Base-by-base conservation (phyloP, 2,329 filamentous ascomycete species). In the Penicillium decumbens region DNA sequence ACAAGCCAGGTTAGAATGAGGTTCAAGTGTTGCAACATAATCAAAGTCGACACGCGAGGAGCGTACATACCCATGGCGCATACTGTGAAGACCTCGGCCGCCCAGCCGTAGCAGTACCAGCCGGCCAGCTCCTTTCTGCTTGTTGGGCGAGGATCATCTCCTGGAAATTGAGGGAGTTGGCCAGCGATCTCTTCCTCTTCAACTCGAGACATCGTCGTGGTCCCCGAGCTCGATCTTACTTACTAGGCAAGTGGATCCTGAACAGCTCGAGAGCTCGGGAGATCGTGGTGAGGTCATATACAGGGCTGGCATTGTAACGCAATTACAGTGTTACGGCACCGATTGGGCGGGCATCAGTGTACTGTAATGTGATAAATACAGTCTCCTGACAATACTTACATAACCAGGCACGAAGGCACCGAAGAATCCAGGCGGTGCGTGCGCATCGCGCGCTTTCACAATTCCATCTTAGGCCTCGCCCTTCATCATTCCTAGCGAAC, bases 31-130 rank as follows among this genome's bases (percentile, higher is more conserved):
- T 10, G 28, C 3, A 13, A 12, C 9, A 29, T 12, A 10, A 3
- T 10, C 2, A 5, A 12, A 29, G 4, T 10, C 41, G 45, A 35
- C 13, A 37, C 28, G 5, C 18, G 13, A 28, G 25, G n/a, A 12
- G 3, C 10, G 35, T 30, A 43, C 63, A 49, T 68, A 73, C 91
- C 84, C 67, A 88, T 82, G 20, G 84, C 92, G 70, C 93, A 97
- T 49, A 97, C 88, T 13, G 95, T 89, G 69, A 96, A 97, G 46
- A 95, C 92, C 74, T 98, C 93, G 18, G 92, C 90, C 23, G 93
- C 93, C 78, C 95, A 97, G 37, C 88, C 88, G 75, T 97, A 97
- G 68, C 87, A 86, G 72, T 97, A 98, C 88, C 95, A 98, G 61
- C 92, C 93, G 33, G 84, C 77, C 52, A 97, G 80, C 79, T 98